Percentiles rank a stretch among this genome's conserved stretches.
phyloP scores from a whole-genome alignment of 345 rosid species.

The Fremontodendron californicum region DNA sequence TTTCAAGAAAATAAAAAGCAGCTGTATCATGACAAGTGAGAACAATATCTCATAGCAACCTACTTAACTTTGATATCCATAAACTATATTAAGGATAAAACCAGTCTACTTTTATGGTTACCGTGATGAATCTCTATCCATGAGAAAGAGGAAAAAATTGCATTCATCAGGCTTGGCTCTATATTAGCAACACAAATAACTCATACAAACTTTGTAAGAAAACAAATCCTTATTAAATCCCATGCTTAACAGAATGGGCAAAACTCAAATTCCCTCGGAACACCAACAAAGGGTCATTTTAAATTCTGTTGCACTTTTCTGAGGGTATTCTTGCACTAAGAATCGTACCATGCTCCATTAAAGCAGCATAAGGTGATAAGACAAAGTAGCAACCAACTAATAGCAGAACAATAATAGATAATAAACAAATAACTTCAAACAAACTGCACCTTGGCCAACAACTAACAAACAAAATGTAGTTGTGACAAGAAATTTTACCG shows the following conservation, averaged over 20 bases:
- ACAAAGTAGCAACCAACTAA: background rate
- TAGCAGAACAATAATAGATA: background rate
- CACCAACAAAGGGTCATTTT: background rate
- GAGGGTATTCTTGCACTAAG: background rate
- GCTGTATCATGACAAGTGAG: background rate
- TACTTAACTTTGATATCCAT: background rate
- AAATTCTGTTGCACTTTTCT: background rate
- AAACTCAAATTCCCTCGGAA: background rate
- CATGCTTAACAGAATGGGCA: background rate
- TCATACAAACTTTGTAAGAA: conserved; percentile 3
- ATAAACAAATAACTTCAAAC: background rate
- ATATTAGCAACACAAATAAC: background rate
- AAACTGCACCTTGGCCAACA: background rate
- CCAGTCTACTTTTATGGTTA: background rate
- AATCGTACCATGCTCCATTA: background rate
- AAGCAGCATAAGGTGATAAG: background rate
- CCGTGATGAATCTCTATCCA: background rate
- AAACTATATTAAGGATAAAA: background rate
- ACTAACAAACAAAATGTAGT: background rate
- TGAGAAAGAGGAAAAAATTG: background rate
- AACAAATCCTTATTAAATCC: background rate
- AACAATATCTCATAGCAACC: background rate
- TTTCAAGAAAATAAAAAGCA: background rate
- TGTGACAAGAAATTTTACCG: background rate
- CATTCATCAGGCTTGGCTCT: background rate